phyloP scores from a whole-genome alignment of 2,329 filamentous ascomycete species.

The Curvularia spicifera region DNA sequence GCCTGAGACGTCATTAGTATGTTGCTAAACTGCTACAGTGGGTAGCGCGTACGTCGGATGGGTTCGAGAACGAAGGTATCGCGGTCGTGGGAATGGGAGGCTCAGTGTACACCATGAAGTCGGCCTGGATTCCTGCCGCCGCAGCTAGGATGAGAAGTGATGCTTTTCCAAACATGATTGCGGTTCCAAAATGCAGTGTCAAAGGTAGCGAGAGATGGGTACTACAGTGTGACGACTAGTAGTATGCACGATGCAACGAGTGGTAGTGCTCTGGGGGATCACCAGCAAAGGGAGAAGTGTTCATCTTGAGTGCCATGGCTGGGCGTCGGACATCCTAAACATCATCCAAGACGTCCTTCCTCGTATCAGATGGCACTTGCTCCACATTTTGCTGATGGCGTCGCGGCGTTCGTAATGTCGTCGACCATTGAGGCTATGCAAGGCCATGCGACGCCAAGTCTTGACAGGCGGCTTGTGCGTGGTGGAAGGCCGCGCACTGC shows the following conservation, averaged over 20 bases:
- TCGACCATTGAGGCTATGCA: conserved; percentile 13
- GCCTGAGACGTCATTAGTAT: conserved; percentile 25
- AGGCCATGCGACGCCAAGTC: conserved; percentile 1
- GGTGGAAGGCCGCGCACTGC: background rate
- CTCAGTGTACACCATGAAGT: conserved; percentile 44
- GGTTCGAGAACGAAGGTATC: conserved; percentile 35
- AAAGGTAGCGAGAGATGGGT: background rate
- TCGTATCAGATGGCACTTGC: conserved; percentile 20
- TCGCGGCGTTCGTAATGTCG: conserved; percentile 2
- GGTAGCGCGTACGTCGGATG: conserved; percentile 25
- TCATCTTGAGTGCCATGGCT: background rate
- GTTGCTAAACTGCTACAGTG: background rate
- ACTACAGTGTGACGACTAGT: background rate
- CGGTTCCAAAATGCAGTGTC: conserved; percentile 1
- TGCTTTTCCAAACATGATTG: conserved; percentile 23
- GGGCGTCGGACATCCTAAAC: conserved; percentile 9
- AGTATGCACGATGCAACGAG: background rate
- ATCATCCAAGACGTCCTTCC: conserved; percentile 14
- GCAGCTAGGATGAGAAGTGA: conserved; percentile 25
- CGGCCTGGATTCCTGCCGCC: conserved; percentile 27
- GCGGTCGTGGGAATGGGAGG: conserved; percentile 38
- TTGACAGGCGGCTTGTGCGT: background rate
- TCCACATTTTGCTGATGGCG: conserved; percentile 21
- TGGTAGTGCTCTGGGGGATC: background rate
- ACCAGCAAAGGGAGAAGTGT: background rate